A percentile compares a stretch with the other conserved stretches of the same genome.
Conservation (phyloP, 169 alveolate genomes). For the Cryptosporidium tyzzeri region DNA sequence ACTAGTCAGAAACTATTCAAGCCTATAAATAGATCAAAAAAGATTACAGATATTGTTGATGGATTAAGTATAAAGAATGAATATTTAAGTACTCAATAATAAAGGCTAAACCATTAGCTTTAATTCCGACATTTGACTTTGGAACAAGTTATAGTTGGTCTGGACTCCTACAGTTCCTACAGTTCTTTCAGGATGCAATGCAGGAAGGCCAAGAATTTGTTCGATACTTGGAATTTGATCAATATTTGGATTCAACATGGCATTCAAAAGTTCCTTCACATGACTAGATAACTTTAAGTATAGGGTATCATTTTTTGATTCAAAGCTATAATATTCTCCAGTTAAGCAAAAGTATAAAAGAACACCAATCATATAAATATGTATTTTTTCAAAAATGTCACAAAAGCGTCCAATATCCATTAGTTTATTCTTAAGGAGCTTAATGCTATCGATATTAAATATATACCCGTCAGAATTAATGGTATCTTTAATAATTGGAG, state of each 20-base stretch:
- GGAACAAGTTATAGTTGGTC: slow-evolving; percentile 17
- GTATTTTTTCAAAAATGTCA: slow-evolving; percentile 27
- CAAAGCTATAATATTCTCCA: slow-evolving; percentile 19
- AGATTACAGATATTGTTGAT: slow-evolving; percentile 65
- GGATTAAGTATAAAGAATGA: slow-evolving; percentile 59
- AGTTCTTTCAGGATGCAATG: slow-evolving; percentile 43
- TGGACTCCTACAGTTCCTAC: slow-evolving; percentile 73
- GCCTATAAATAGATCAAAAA: slow-evolving; percentile 23
- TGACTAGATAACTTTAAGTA: background rate
- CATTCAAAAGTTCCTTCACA: slow-evolving; percentile 13
- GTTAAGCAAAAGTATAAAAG: slow-evolving; percentile 55
- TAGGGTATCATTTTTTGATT: background rate
- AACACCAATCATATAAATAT: slow-evolving; percentile 59
- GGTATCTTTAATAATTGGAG: slow-evolving; percentile 2
- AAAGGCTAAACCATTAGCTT: background rate
- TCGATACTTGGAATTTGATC: slow-evolving; percentile 35
- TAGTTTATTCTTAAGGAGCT: slow-evolving; percentile 10
- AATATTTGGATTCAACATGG: slow-evolving; percentile 29
- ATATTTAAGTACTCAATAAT: slow-evolving; percentile 6
- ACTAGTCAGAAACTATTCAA: slow-evolving; percentile 65
- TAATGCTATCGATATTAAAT: background rate
- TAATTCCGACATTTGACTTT: slow-evolving; percentile 27
- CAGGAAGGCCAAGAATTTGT: slow-evolving; percentile 25
- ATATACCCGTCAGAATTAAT: slow-evolving; percentile 9
- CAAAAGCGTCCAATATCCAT: background rate